phyloP scores from a whole-genome alignment of 1,139 yeast genomes.

The Scheffersomyces cryptocercus region DNA sequence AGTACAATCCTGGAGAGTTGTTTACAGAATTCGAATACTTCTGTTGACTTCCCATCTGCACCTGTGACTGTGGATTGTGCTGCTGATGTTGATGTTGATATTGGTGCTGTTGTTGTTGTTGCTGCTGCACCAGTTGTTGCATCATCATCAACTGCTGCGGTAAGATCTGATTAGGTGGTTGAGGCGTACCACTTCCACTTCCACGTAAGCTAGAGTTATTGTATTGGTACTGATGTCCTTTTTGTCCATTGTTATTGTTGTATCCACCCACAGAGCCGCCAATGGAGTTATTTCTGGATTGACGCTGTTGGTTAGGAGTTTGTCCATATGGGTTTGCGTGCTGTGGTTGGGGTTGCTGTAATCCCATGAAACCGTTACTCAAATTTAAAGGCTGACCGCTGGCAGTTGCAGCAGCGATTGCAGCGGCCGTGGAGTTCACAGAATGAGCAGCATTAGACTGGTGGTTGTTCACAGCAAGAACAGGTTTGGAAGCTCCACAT shows the following conservation, averaged over 20 bases:
- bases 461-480: constrained; percentile 32
- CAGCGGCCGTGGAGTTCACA: constrained; percentile 51
- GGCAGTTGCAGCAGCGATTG: constrained; percentile 56
- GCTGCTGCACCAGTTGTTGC: constrained; percentile 19
- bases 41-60: constrained; percentile 12
- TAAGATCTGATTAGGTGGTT: constrained; percentile 12
- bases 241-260: constrained; percentile 7
- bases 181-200: constrained; percentile 21
- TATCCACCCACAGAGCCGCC: constrained; percentile 3
- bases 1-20: constrained; percentile 30
- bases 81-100: constrained; percentile 7
- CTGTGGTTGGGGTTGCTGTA: constrained; percentile 33
- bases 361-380: constrained; percentile 26
- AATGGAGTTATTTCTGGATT: constrained; percentile 12
- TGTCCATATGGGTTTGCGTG: constrained; percentile 13
- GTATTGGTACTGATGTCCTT: constrained; percentile 10
- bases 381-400: constrained; percentile 49
- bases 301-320: constrained; percentile 1
- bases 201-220: constrained; percentile 15
- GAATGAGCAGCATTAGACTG: constrained; percentile 26
- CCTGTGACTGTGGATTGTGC: constrained; percentile 15
- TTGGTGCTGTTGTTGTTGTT: constrained; percentile 10
- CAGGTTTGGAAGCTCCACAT: constrained; percentile 79
- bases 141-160: constrained; percentile 22
- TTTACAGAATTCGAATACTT: constrained; percentile 22